Percentiles rank a stretch among this genome's conserved stretches.
These are phyloP conservation scores for Yamadazyma dushanensis DNA, from an alignment of 1,139 yeast genomes.

Conservation along the genomic window DNA sequence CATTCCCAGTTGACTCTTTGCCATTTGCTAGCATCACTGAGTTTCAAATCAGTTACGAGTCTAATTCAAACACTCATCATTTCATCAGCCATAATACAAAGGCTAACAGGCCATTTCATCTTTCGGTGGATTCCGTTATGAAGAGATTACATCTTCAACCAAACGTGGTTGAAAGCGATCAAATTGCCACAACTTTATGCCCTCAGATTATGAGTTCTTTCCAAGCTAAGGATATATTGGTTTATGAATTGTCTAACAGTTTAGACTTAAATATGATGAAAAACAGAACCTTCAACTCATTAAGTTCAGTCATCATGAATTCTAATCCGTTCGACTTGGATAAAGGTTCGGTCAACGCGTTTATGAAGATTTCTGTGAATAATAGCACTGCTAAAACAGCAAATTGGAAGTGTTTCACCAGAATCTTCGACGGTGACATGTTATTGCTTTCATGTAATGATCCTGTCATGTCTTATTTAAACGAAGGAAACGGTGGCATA, in stretches of 20 bases:
- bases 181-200: background rate
- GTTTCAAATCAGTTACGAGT: slow-evolving; percentile 12
- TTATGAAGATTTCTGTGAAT: slow-evolving; percentile 25
- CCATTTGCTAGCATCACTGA: slow-evolving; percentile 8
- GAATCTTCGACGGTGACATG: slow-evolving; percentile 27
- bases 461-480: slow-evolving; percentile 35
- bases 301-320: slow-evolving; percentile 16
- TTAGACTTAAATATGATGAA: slow-evolving; percentile 14
- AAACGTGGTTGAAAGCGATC: background rate
- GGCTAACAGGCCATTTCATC: slow-evolving; percentile 5
- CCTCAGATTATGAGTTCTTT: slow-evolving; percentile 7
- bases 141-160: slow-evolving; percentile 4
- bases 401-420: slow-evolving; percentile 36
- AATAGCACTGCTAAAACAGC: slow-evolving; percentile 14
- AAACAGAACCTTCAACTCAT: slow-evolving; percentile 15
- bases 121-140: slow-evolving; percentile 6
- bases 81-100: slow-evolving; percentile 12
- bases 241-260: slow-evolving; percentile 12
- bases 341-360: slow-evolving; percentile 31
- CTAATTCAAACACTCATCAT: slow-evolving; percentile 12
- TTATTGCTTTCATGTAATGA: slow-evolving; percentile 31
- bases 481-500: slow-evolving; percentile 18
- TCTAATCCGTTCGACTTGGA: slow-evolving; percentile 22
- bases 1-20: slow-evolving; percentile 8
- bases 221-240: slow-evolving; percentile 9